Evolutionary conservation across 495 filamentous ascomycete species (phyloP).

Genomic region (Cryomyces minteri): DNA sequence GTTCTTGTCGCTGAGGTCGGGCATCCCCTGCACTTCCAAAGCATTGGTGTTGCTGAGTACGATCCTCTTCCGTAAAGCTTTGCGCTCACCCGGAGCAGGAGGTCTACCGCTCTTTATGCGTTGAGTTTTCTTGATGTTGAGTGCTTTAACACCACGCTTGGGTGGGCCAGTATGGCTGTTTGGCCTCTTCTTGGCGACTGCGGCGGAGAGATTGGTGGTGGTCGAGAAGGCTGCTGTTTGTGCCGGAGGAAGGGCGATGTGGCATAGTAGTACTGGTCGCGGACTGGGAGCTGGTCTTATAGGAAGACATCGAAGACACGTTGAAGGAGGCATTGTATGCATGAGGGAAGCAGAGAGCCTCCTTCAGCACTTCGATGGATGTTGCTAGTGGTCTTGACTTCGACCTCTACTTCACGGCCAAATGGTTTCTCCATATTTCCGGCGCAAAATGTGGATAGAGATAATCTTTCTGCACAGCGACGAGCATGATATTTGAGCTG

Average conservation of each 20-base stretch:
- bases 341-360: background rate
- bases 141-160: background rate
- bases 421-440: no score
- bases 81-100: conserved; percentile 61
- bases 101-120: conserved; percentile 20
- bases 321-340: background rate
- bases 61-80: conserved; percentile 69
- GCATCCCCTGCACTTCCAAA: conserved; percentile 46
- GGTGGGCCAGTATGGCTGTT: background rate
- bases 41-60: conserved; percentile 89
- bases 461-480: no score
- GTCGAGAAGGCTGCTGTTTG: background rate
- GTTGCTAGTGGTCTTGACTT: no score
- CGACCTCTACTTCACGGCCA: no score
- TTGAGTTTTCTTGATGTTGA: conserved; percentile 5
- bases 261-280: background rate
- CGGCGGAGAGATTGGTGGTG: background rate
- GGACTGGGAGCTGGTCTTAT: background rate
- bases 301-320: background rate
- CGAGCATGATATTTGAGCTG: no score
- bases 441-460: no score
- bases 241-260: background rate
- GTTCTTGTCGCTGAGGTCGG: conserved; percentile 35
- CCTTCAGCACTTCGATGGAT: no score
- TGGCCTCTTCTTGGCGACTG: background rate